Conservation (phyloP, 2,329 filamentous ascomycete genomes). For the Fusarium sublunatum region DNA sequence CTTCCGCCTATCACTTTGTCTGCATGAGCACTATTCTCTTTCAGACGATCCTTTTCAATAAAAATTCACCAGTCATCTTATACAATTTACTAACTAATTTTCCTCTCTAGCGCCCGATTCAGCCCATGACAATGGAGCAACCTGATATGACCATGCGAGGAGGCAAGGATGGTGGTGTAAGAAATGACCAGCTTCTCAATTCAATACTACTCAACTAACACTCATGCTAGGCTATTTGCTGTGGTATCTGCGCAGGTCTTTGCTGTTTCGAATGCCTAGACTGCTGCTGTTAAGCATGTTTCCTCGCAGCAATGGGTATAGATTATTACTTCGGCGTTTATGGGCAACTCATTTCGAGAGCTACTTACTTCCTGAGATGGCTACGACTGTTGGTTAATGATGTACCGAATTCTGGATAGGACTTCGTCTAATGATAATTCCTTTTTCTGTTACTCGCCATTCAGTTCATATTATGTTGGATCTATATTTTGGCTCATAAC, state of each 20-base stretch:
- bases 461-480: constrained; percentile 3
- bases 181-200: constrained; percentile 5
- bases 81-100: constrained; percentile 3
- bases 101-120: constrained; percentile 45
- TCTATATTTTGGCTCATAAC: neutral
- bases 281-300: constrained; percentile 47
- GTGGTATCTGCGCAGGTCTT: constrained; percentile 55
- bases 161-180: constrained; percentile 53
- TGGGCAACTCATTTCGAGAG: constrained; percentile 28
- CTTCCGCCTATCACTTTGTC: neutral
- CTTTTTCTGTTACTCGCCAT: neutral
- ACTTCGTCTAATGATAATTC: neutral
- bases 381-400: constrained; percentile 14
- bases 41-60: no score
- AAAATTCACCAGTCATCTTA: neutral
- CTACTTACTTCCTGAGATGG: neutral
- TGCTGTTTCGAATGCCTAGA: constrained; percentile 55
- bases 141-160: constrained; percentile 49
- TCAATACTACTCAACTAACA: neutral
- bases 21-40: neutral
- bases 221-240: constrained; percentile 52
- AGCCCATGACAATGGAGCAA: constrained; percentile 51
- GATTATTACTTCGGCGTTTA: constrained; percentile 38
- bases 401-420: constrained; percentile 11
- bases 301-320: neutral